phyloP scores from a whole-genome alignment of 371 early-diverging fungal genomes.

The Rhizopus arrhizus region DNA sequence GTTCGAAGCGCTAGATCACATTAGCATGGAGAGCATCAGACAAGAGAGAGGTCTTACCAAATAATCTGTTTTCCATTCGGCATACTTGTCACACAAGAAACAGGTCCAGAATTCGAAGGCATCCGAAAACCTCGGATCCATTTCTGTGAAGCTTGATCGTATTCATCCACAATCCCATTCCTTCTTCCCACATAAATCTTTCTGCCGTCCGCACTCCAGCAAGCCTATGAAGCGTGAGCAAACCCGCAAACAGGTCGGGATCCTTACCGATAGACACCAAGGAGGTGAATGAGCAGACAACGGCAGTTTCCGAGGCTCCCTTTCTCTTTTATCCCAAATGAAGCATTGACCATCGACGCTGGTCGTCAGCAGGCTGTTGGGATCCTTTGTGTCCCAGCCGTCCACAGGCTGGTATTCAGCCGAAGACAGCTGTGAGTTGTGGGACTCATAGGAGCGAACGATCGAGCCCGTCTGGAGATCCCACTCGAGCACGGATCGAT shows the following conservation, averaged over 20 bases:
- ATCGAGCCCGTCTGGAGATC: constrained; percentile 83
- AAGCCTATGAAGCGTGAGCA: constrained; percentile 50
- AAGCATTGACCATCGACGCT: constrained; percentile 84
- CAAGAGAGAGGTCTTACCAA: constrained; percentile 59
- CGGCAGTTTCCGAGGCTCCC: constrained; percentile 56
- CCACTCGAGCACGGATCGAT: constrained; percentile 83
- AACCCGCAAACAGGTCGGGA: background rate
- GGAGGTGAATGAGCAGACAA: constrained; percentile 80
- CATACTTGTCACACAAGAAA: constrained; percentile 75
- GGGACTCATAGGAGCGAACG: constrained; percentile 70
- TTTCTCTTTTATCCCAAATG: constrained; percentile 82
- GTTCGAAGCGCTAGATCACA: constrained; percentile 71
- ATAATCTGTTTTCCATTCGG: constrained; percentile 82
- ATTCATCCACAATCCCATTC: constrained; percentile 89
- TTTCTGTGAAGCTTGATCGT: constrained; percentile 72
- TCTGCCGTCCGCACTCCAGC: constrained; percentile 84
- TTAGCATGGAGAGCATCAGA: background rate
- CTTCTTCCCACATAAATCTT: constrained; percentile 78
- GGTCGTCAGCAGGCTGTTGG: constrained; percentile 69
- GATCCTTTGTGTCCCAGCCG: constrained; percentile 39
- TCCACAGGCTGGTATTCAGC: constrained; percentile 69
- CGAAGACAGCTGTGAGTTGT: constrained; percentile 81
- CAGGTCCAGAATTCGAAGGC: constrained; percentile 91
- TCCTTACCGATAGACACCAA: constrained; percentile 80
- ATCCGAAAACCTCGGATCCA: constrained; percentile 74